Base-by-base conservation (phyloP, 257 asterid genomes). In the Solanum verrucosum region DNA sequence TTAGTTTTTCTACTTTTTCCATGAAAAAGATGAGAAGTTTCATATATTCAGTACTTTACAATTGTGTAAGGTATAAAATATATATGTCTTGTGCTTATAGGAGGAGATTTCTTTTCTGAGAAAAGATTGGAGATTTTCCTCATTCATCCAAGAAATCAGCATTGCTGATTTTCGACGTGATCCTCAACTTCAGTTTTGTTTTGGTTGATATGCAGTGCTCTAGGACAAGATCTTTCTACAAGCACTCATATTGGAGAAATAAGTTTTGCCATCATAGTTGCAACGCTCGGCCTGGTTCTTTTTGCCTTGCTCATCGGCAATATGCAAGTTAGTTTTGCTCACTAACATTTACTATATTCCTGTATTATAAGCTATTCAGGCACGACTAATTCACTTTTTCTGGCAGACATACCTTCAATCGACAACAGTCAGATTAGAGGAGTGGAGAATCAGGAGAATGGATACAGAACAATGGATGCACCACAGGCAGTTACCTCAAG, bases 381-480 rank as follows among this genome's bases (percentile, higher is more conserved):
- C 83, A 37, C 56, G 31, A 75, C n/a, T 70, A 40, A 77, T 85
- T 89, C 84, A 73, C 89, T 52, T 74, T 18, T 13, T 11, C 85
- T 88, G 87, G 87, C 95, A 97, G 99, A 95, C 98, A 1, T 97
- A 94, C 59, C 99, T 97, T 83, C 99, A 97, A 89, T 96, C 98
- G 14, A 95, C 99, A 29, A 96, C 98, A 0, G 94, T 96, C 21
- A 87, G 98, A 90, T 91, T 97, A 90, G 99, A 97, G 89, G 99
- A 97, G 49, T 97, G 99, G 98, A 93, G 99, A 88, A 96, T 95
- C 83, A 89, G 91, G 91, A 91, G 99, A 92, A 94, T 95, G 5
- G 99, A 97, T 88, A 93, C 96, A 1, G 99, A 97, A 82, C 98
- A 94, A 85, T 97, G 99, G 99, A 97, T 97, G 98, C 99, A 85